Conservation (phyloP, 139 green algal genomes). For the Haematococcus lacustris region DNA sequence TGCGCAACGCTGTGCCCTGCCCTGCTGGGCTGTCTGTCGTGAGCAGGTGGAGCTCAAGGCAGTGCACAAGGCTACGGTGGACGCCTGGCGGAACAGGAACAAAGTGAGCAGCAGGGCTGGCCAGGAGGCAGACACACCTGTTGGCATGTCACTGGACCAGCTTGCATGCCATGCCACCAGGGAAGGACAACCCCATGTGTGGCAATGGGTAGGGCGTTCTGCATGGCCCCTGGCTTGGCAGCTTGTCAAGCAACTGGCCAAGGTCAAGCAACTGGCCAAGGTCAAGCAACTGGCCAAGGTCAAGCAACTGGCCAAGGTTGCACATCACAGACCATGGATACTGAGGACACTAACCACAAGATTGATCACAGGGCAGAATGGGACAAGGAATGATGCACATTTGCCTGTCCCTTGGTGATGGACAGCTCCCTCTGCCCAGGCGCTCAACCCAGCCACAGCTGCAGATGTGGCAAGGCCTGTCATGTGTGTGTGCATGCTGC, state of each 20-base stretch:
- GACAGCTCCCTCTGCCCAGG: too few relatives aligned
- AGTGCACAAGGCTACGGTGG: slow-evolving; percentile 47
- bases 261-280: background rate
- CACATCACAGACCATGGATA: background rate
- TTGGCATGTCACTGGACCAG: background rate
- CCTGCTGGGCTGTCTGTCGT: too few relatives aligned
- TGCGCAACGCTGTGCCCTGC: too few relatives aligned
- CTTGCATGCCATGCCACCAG: background rate
- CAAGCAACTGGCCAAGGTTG: background rate
- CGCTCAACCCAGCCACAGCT: too few relatives aligned
- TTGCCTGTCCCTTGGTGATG: slow-evolving; percentile 1
- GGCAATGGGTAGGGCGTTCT: background rate
- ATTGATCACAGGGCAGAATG: background rate
- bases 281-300: background rate
- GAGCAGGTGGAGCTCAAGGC: slow-evolving; percentile 54
- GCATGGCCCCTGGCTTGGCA: background rate
- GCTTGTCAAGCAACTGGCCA: background rate
- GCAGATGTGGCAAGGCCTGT: background rate
- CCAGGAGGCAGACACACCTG: background rate
- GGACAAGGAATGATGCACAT: background rate
- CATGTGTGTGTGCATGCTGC: background rate
- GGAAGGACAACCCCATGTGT: background rate
- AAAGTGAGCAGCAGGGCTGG: slow-evolving; percentile 24
- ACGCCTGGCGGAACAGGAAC: slow-evolving; percentile 65
- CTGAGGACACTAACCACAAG: background rate